Evolutionary conservation across 1,284 basidiomycete genomes (phyloP).

Genomic region (Coriolopsis trogii): DNA sequence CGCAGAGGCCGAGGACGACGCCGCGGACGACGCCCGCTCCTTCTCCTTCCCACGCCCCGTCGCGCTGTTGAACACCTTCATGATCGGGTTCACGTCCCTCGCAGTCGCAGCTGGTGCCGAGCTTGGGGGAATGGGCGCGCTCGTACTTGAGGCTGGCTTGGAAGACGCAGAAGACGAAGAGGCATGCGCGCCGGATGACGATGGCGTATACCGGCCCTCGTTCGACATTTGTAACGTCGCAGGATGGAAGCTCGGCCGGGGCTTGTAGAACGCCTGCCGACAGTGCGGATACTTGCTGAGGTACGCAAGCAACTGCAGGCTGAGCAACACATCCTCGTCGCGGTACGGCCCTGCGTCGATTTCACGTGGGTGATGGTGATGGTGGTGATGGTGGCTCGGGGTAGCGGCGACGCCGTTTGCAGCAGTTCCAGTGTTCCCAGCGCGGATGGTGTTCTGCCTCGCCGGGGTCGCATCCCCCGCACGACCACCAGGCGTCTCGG

Average conservation of each 20-base stretch:
- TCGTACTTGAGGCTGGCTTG: background rate
- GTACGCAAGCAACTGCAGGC: constrained; percentile 93
- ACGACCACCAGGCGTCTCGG: constrained; percentile 1
- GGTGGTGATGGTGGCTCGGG: constrained; percentile 24
- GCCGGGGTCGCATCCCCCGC: constrained; percentile 9
- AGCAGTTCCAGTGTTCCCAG: constrained; percentile 16
- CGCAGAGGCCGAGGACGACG: constrained; percentile 21
- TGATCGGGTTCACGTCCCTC: constrained; percentile 35
- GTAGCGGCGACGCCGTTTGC: constrained; percentile 2
- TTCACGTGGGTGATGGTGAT: constrained; percentile 40
- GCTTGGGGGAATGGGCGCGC: constrained; percentile 10
- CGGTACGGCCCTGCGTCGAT: constrained; percentile 71
- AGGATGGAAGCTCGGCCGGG: constrained; percentile 73
- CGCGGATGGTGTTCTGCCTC: constrained; percentile 16
- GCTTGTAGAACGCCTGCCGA: constrained; percentile 93
- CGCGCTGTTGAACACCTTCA: constrained; percentile 35
- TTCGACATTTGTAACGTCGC: constrained; percentile 50
- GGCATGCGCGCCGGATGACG: background rate
- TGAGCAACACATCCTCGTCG: constrained; percentile 93
- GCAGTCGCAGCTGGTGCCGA: constrained; percentile 7
- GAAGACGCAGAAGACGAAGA: constrained; percentile 1
- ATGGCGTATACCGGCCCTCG: constrained; percentile 8
- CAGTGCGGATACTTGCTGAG: constrained; percentile 98
- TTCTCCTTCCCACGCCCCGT: constrained; percentile 39
- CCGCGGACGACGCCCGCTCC: constrained; percentile 25